These are phyloP conservation scores for Coemansia sp. DNA, from an alignment of 192 early-diverging fungal species.

Conservation along the genomic window DNA sequence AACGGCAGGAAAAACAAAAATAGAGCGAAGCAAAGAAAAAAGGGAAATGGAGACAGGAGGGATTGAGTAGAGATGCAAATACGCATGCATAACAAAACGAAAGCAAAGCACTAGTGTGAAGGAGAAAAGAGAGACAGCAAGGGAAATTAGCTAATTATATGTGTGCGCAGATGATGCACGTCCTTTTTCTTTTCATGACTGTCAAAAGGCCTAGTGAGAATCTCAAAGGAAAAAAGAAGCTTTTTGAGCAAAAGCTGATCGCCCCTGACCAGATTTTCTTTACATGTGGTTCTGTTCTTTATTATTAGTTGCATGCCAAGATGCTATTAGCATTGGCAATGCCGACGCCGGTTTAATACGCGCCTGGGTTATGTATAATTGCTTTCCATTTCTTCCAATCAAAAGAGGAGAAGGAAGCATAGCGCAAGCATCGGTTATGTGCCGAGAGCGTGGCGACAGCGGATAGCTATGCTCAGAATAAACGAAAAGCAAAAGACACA, in stretches of 20 bases:
- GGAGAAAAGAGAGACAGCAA: too few relatives aligned
- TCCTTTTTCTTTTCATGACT: not conserved
- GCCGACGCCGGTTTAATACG: not conserved
- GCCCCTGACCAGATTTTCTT: not conserved
- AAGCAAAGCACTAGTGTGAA: too few relatives aligned
- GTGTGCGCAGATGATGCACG: not conserved
- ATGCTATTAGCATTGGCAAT: not conserved
- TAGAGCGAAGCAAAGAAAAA: conserved; percentile 3
- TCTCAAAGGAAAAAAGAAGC: not conserved
- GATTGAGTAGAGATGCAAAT: too few relatives aligned
- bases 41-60: too few relatives aligned
- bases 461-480: not conserved
- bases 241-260: not conserved
- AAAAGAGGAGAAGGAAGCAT: not conserved
- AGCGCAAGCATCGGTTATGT: not conserved
- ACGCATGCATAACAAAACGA: too few relatives aligned
- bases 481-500: not conserved
- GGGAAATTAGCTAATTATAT: not conserved
- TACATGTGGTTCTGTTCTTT: not conserved
- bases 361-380: not conserved
- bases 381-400: not conserved
- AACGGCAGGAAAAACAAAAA: not conserved
- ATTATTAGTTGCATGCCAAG: not conserved
- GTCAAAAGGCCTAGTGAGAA: not conserved
- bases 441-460: not conserved